Base-by-base conservation (phyloP, 2,329 filamentous ascomycete species). In the Pseudopithomyces maydicus region DNA sequence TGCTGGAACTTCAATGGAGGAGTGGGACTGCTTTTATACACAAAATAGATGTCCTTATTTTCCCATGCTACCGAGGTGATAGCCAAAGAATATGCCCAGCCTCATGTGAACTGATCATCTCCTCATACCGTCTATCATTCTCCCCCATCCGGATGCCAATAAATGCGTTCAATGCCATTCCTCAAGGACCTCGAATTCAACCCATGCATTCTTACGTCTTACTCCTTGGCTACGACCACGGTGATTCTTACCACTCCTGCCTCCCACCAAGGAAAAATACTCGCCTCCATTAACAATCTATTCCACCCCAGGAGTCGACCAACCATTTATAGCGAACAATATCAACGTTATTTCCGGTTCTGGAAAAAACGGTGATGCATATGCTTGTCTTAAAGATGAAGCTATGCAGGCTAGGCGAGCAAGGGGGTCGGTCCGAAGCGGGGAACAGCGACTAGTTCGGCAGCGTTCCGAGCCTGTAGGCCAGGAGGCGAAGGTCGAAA, bases 401-500 rank as follows among this genome's bases (percentile, higher is more conserved):
- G 26, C 29, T 48, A 48, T 48, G 45, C 26, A 35, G 12, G 29
- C 45, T 33, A 19, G 32, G 17, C 29, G 15, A 48, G 17, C 45
- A 48, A 20, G 45, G 45, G 45, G 32, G 14, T n/a, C n/a, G 23
- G 26, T 33, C 20, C 22, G 45, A n/a, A 8, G 45, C 45, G 45
- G 45, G 45, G 45, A 48, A 48, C 26, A 6, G 45, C 22, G 45
- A 48, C 45, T 48, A 48, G 45, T 48, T 48, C 45, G 45, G 45
- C 45, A 48, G 45, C 45, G 32, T 48, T 48, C 45, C 45, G 45
- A 48, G 36, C 26, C 2, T 8, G 26, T 48, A 36, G 29, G 36
- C 26, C 3, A 48, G 45, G 45, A 36, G 36, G 26, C 45, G 32
- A 29, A 48, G 29, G 33, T 19, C 14, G 32, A 19, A 48, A 48